These are phyloP conservation scores for Trypanosoma boissoni DNA, from an alignment of 208 protist genomes.

Conservation along the genomic window DNA sequence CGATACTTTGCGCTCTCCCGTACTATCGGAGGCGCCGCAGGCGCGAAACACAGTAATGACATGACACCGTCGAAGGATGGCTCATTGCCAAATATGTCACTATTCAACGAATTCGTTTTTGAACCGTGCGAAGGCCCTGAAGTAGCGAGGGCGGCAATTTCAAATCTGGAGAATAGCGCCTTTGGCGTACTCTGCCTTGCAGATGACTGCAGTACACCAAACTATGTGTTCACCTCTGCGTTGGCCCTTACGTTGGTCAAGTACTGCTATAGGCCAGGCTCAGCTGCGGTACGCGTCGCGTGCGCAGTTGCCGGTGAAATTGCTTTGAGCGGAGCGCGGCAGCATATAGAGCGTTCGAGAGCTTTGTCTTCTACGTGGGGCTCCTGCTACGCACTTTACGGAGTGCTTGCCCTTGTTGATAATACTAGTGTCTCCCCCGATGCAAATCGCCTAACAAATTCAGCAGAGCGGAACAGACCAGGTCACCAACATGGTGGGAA, in stretches of 20 bases:
- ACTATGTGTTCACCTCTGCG: slow-evolving; percentile 22
- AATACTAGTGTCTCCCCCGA: slow-evolving; percentile 19
- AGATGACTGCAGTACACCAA: neutral
- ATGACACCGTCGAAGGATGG: no score
- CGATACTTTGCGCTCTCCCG: slow-evolving; percentile 9
- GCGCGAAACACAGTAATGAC: no score
- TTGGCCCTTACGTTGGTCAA: slow-evolving; percentile 10
- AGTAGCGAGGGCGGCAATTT: no score
- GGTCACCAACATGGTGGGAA: slow-evolving; percentile 27
- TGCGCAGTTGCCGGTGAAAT: slow-evolving; percentile 20
- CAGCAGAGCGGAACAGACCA: slow-evolving; percentile 13
- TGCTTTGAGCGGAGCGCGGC: slow-evolving; percentile 6
- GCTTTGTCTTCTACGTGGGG: slow-evolving; percentile 5
- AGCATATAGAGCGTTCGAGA: slow-evolving; percentile 11
- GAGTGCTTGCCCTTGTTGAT: slow-evolving; percentile 18
- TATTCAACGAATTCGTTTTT: no score
- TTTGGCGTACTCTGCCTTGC: slow-evolving; percentile 17
- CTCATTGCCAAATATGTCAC: no score
- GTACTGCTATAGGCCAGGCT: slow-evolving; percentile 20
- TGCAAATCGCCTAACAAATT: slow-evolving; percentile 24
- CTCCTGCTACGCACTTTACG: slow-evolving; percentile 23
- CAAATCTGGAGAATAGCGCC: neutral
- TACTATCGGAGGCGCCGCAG: no score
- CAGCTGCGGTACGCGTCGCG: slow-evolving; percentile 10
- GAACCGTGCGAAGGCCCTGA: no score